Percentiles rank a stretch among this genome's conserved stretches.
Evolutionary conservation across 257 asterid genomes (phyloP).

Genomic region (Scutellaria minor): DNA sequence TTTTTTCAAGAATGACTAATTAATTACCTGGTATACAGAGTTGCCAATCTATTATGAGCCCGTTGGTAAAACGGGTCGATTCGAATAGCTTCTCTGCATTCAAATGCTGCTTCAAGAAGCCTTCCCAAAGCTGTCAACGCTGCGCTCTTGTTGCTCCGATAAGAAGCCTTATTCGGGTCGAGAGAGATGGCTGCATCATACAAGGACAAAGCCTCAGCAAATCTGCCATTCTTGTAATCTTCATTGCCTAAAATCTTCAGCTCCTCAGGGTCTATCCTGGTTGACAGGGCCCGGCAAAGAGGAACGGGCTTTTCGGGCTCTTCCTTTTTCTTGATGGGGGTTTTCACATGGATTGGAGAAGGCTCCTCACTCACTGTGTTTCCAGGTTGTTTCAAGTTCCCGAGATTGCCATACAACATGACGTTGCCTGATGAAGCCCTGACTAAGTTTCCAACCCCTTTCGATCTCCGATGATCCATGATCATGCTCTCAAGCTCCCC

Average conservation of each 20-base stretch:
- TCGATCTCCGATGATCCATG: constrained; percentile 58
- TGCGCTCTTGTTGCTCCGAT: constrained; percentile 94
- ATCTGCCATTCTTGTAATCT: constrained; percentile 90
- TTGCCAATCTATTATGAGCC: constrained; percentile 75
- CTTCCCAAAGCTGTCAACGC: constrained; percentile 81
- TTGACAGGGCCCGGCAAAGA: constrained; percentile 83
- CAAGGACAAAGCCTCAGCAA: constrained; percentile 85
- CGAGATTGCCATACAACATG: constrained; percentile 62
- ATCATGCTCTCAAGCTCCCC: constrained; percentile 86
- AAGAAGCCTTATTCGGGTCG: constrained; percentile 91
- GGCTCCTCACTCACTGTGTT: not conserved
- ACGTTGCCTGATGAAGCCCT: constrained; percentile 77
- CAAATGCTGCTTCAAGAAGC: constrained; percentile 89
- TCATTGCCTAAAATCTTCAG: constrained; percentile 90
- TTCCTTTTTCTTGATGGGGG: constrained; percentile 45
- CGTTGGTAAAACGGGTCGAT: constrained; percentile 74
- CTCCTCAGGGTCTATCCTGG: constrained; percentile 92
- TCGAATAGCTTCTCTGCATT: constrained; percentile 75
- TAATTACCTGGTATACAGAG: constrained; percentile 61
- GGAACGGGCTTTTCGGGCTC: constrained; percentile 52
- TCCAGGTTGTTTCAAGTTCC: constrained; percentile 65
- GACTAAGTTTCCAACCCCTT: constrained; percentile 50
- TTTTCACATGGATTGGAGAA: not conserved
- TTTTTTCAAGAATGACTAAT: not conserved
- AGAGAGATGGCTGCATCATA: constrained; percentile 94